A percentile compares a stretch with the other conserved stretches of the same genome.
These are phyloP conservation scores for Panus rudis DNA, from an alignment of 768 basidiomycete genomes.

Conservation along the genomic window DNA sequence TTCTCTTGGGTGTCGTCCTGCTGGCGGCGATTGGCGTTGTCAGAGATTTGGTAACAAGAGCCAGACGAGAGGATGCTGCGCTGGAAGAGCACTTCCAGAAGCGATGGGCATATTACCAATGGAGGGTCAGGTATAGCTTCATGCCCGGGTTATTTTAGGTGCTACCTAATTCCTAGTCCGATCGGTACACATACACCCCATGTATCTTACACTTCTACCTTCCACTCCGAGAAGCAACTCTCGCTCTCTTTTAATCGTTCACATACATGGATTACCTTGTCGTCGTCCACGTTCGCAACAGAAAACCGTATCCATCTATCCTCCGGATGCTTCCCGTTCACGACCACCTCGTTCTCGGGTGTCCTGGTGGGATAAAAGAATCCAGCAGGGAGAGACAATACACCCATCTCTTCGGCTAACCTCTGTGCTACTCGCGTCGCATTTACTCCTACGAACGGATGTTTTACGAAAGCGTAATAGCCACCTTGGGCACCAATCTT, in stretches of 20 bases:
- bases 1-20: neutral
- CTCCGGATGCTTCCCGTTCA: conserved; percentile 17
- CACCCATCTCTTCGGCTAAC: conserved; percentile 55
- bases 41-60: neutral
- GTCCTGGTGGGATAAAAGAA: conserved; percentile 42
- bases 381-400: conserved; percentile 56
- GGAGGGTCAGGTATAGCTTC: neutral
- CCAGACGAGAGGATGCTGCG: conserved; percentile 1
- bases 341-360: no score
- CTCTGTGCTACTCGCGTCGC: conserved; percentile 50
- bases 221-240: conserved; percentile 33
- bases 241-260: conserved; percentile 39
- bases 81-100: neutral
- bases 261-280: conserved; percentile 45
- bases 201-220: conserved; percentile 15
- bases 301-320: conserved; percentile 72
- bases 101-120: conserved; percentile 4
- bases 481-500: conserved; percentile 57
- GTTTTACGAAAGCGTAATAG: conserved; percentile 72
- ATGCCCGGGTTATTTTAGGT: neutral
- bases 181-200: neutral
- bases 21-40: neutral
- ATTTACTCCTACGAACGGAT: conserved; percentile 44
- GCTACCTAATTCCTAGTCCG: no score
- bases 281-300: conserved; percentile 73